Evolutionary conservation across 257 asterid genomes (phyloP), one percentile per base, ranked within the genome.

Genomic region (Capsicum pubescens): DNA sequence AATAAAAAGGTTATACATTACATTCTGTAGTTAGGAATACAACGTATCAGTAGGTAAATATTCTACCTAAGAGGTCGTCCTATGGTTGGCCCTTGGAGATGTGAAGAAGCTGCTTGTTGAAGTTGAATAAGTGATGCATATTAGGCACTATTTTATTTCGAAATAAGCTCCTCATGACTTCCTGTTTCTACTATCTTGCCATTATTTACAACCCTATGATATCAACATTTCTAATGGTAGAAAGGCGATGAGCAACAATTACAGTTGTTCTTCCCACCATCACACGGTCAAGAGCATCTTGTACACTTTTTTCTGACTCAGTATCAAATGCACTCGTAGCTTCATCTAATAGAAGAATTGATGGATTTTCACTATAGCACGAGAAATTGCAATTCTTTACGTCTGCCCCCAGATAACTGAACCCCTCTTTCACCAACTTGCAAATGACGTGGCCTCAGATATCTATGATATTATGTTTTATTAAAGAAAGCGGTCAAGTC

Each of bases 271-370:
- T 89, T 19, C 99, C 99, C 55, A 95, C 96, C 98, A 95, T 95
- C 76, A 94, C 98, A 12, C 93, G 97, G 83, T 97, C 99, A 39
- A 97, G 99, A 56, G 99, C 99, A 89, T 93, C 97, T 83, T 97
- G 99, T 86, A 97, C 99, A 26, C 97, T 91, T 84, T 91, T 92
- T 87, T 97, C 99, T 1, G 99, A 95, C 87, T 95, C 99, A 6
- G 99, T 97, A 86, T 97, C 99, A 76, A 95, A 98, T 48, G 99
- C 99, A 83, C 99, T 97, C 0, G 99, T 97, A 13, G 99, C 99
- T 87, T 97, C 99, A 68, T 97, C 99, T 90, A 97, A 83, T 85
- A 97, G 68, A 89, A 97, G 93, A 74, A 95, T 87, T 17, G 97
- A 93, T 12, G 99, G 99, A 63, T 93, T 93, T 95, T 95, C 83